phyloP scores from a whole-genome alignment of 208 protist genomes.

The Acanthamoeba royreba region DNA sequence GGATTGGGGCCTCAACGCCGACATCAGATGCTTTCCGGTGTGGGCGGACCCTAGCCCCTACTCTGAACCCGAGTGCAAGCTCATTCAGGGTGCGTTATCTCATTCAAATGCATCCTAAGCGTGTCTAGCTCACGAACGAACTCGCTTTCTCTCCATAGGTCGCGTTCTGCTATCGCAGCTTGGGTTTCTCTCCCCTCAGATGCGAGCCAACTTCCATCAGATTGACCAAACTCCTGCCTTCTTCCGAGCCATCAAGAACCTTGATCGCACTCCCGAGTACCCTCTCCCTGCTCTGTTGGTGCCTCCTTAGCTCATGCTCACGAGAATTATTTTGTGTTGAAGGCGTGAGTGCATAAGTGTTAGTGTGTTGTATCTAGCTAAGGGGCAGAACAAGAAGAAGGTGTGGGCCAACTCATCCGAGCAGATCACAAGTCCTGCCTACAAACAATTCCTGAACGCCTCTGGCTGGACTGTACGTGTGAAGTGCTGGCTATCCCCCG shows the following conservation, averaged over 20 bases:
- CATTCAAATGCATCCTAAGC: no score
- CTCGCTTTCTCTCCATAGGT: not conserved
- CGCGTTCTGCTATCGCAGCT: not conserved
- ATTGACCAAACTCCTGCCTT: not conserved
- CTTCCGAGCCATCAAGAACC: not conserved
- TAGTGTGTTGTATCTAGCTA: not conserved
- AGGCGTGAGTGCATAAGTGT: slow-evolving; percentile 19
- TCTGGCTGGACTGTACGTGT: not conserved
- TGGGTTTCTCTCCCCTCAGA: not conserved
- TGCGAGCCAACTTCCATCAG: not conserved
- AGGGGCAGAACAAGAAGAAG: not conserved
- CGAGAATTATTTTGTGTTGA: not conserved
- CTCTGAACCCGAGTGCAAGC: not conserved
- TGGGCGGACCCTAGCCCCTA: not conserved
- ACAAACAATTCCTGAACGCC: not conserved
- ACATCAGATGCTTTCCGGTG: not conserved
- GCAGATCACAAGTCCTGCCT: not conserved
- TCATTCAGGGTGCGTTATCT: no score
- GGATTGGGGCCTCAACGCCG: not conserved
- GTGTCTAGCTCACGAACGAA: no score
- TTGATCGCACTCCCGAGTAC: not conserved
- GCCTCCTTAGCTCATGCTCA: not conserved
- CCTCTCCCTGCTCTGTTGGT: no score
- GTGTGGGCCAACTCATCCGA: not conserved
- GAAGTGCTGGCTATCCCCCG: not conserved